Conservation (phyloP, 176 grass and related monocot species). For the Carex parvula region DNA sequence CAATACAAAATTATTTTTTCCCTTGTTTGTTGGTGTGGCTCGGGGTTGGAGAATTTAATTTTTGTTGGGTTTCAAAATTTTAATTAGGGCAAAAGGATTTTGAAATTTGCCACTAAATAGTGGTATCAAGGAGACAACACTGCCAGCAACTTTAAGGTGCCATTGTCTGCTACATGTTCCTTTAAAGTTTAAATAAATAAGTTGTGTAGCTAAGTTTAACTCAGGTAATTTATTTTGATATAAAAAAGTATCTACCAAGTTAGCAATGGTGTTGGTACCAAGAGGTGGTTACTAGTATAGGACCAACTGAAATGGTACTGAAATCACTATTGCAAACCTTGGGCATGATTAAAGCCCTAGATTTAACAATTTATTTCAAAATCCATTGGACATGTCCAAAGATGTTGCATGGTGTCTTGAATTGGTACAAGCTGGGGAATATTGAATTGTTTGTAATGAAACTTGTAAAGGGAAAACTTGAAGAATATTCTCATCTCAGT, state of each 20-base stretch:
- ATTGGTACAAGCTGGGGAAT: background rate
- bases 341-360: background rate
- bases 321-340: background rate
- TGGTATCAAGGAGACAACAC: background rate
- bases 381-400: background rate
- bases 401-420: background rate
- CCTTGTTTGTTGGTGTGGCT: background rate
- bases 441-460: background rate
- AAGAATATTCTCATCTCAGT: slow-evolving; percentile 47
- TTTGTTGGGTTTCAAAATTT: background rate
- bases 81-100: background rate
- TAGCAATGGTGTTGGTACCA: background rate
- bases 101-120: background rate
- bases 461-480: slow-evolving; percentile 36
- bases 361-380: background rate
- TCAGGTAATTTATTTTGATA: background rate
- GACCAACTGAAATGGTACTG: slow-evolving; percentile 13
- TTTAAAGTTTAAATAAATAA: background rate
- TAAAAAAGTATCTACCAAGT: background rate
- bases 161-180: background rate
- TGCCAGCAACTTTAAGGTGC: too few species aligned
- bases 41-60: background rate
- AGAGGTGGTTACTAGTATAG: background rate
- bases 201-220: background rate
- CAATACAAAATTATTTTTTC: background rate